Base-by-base conservation (phyloP, 2,329 filamentous ascomycete genomes). In the Xylaria digitata region DNA sequence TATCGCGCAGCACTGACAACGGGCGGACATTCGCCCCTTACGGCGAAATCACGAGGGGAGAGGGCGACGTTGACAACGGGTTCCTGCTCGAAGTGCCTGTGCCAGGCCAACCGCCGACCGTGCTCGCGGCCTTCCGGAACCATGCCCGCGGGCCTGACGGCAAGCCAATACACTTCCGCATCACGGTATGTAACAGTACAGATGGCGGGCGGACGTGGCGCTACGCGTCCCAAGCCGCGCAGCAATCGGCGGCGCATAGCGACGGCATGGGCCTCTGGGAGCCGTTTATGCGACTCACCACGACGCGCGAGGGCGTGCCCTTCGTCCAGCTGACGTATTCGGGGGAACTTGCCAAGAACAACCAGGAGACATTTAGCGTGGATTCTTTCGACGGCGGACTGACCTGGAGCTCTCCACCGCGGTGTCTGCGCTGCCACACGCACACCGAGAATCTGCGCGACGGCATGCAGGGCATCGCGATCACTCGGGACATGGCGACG, bases 291-390 rank as follows among this genome's bases (percentile, higher is more conserved):
- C 77, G 82, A 1, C 65, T 81, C 34, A 9, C 62, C 1, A 15
- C 43, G 2, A 46, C 15, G 78, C 65, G 40, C 23, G 78, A 15
- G 69, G 71, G 11, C 65, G 67, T 1, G 77, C 78, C 68, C 40
- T 54, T 81, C 67, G 75, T 83, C 0, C 81, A 83, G 68, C 74
- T 84, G 65, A 82, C 79, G 15, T 85, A 80, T 70, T 84, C 82
- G 26, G 78, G 81, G 63, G 83, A 85, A 72, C 80, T 81, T 40
- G 81, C 81, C 4, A 75, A 68, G 15, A 76, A 82, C 64, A 80
- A 85, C 67, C 83, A 85, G 74, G 81, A 83, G 69, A 84, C 82
- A 9, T 84, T 85, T 80, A 73, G 80, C n/a, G 79, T 82, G 11
- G 75, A 76, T 40, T 84, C 82, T 32, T 72, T 70, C 8, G 81